Percentiles rank a stretch among this genome's conserved stretches.
Evolutionary conservation across 2,329 filamentous ascomycete genomes (phyloP).

Genomic region (Claviceps sp.): DNA sequence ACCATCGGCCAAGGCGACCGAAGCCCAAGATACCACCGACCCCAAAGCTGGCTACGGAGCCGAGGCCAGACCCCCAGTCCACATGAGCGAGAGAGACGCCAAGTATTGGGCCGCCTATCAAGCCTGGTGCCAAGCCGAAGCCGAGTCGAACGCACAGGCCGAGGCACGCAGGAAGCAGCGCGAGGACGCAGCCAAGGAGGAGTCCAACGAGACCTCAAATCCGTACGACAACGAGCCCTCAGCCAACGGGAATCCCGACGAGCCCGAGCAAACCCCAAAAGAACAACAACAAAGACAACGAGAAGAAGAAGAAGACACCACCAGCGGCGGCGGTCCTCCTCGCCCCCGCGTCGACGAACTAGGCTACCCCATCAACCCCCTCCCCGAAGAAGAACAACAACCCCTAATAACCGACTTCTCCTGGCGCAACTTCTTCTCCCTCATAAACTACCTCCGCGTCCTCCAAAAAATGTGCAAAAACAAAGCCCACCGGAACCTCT

Average conservation of each 20-base stretch:
- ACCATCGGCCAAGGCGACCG: slow-evolving; percentile 21
- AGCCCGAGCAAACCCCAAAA: slow-evolving; percentile 12
- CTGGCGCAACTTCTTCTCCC: slow-evolving; percentile 86
- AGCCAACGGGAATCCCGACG: no score
- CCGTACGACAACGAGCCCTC: no score
- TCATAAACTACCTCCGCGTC: slow-evolving; percentile 88
- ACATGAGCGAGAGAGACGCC: no score
- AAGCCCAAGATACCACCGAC: not conserved
- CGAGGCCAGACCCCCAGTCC: no score
- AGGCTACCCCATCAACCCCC: slow-evolving; percentile 60
- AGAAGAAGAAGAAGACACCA: slow-evolving; percentile 12
- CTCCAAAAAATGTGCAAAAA: slow-evolving; percentile 96
- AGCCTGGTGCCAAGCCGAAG: no score
- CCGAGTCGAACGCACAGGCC: no score
- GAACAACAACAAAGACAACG: not conserved
- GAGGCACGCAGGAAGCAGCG: no score
- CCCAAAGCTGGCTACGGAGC: no score
- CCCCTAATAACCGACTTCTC: slow-evolving; percentile 71
- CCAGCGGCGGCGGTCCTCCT: slow-evolving; percentile 16
- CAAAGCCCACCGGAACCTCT: slow-evolving; percentile 86
- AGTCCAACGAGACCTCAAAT: slow-evolving; percentile 5
- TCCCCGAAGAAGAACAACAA: slow-evolving; percentile 52
- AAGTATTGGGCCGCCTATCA: no score
- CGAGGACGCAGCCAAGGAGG: slow-evolving; percentile 4
- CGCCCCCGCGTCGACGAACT: slow-evolving; percentile 70